These are phyloP conservation scores for Ambrosia hybrid DNA, from an alignment of 140 eudicot species.

Conservation along the genomic window DNA sequence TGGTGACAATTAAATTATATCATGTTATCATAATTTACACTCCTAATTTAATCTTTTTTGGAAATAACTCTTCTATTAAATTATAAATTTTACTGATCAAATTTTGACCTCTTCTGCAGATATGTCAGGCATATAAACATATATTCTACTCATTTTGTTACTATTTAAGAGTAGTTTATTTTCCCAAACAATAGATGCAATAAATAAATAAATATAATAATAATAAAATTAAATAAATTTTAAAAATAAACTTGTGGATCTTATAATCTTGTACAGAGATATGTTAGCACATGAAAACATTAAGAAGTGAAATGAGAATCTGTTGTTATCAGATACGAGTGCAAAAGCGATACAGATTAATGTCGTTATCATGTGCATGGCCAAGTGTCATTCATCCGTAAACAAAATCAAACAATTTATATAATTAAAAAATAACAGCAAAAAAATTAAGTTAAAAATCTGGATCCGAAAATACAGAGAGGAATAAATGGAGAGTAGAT, in stretches of 20 bases:
- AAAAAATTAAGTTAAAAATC: constrained; percentile 8
- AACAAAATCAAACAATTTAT: neutral
- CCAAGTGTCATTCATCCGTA: constrained; percentile 41
- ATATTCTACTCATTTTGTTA: neutral
- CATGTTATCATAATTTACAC: neutral
- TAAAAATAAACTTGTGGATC: constrained; percentile 24
- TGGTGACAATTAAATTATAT: too few relatives aligned
- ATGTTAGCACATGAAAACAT: constrained; percentile 30
- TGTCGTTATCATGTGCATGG: constrained; percentile 41
- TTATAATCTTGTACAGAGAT: constrained; percentile 18
- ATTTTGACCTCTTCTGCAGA: constrained; percentile 10
- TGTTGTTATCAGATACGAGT: constrained; percentile 16
- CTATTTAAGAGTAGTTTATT: neutral
- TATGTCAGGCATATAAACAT: neutral
- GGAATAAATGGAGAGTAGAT: constrained; percentile 18
- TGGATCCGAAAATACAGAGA: constrained; percentile 37
- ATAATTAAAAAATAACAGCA: neutral
- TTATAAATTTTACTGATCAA: neutral
- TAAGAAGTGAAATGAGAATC: constrained; percentile 12
- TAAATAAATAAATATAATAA: neutral
- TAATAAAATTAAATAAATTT: neutral
- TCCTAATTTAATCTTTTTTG: neutral
- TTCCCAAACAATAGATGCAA: constrained; percentile 14
- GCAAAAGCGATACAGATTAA: constrained; percentile 14
- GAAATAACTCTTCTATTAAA: constrained; percentile 10